Base-by-base conservation (phyloP, 768 basidiomycete species). In the Pulveroboletus frians region DNA sequence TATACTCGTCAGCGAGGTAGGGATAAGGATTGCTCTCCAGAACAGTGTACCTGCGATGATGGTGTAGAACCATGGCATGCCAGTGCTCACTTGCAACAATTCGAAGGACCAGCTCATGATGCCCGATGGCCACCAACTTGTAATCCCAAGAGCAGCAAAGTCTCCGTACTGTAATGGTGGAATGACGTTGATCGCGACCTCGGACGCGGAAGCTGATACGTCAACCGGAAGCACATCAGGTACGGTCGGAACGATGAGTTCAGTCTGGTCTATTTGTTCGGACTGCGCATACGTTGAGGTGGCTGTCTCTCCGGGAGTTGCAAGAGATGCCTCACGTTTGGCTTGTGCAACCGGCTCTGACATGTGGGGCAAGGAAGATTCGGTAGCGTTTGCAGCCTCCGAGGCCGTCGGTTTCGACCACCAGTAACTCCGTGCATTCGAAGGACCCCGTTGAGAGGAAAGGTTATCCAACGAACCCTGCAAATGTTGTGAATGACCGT, bases 41-140 rank as follows among this genome's bases (percentile, higher is more conserved):
- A 82, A 60, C 10, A 84, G 47, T 23, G 83, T 80, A 26, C 82
- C 80, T 5, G 69, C 71, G 38, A 91, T 68, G 67, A 93, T 88
- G 41, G 89, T 85, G 75, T 83, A 80, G 71, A 88, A 88, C 90
- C 92, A 93, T 0, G 86, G 84, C 51, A 92, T 67, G 32, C 82
- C 84, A 0, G 81, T 80, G 41, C 73, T 67, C 43, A 90, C 82
- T 54, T 91, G 80, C 46, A 89, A 65, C 41, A 80, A 53, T 64
- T 92, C 88, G 42, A 88, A 71, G 15, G 79, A 69, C 76, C 77
- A 81, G 37, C 77, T 74, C 17, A 81, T 70, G 30, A 85, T 55
- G 0, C 85, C 87, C 0, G 80, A 77, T 3, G 88, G 88, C 40
- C 77, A 87, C 79, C 81, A 87, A 15, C 72, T 63, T 14, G 74